Evolutionary conservation across 148 eudicot species (phyloP).

Genomic region (Spergularia bocconei): DNA sequence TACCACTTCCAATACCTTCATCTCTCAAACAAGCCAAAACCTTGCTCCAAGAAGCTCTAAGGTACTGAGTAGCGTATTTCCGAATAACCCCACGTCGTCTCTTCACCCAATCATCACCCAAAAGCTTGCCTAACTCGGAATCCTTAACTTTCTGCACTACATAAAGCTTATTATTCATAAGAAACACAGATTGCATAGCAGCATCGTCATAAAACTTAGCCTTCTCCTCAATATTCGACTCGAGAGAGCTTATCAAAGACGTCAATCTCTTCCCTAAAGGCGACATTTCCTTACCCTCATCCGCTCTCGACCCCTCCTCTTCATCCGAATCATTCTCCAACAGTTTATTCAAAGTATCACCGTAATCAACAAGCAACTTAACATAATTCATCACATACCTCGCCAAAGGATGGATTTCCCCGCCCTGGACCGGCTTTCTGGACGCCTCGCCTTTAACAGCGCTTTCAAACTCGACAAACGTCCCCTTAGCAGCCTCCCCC

Average conservation of each 20-base stretch:
- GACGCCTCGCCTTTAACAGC: conserved; percentile 76
- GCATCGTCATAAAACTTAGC: conserved; percentile 67
- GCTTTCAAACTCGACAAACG: conserved; percentile 75
- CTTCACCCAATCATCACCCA: conserved; percentile 85
- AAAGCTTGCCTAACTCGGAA: conserved; percentile 70
- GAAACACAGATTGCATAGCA: conserved; percentile 70
- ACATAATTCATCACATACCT: conserved; percentile 95
- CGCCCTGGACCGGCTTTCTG: conserved; percentile 53
- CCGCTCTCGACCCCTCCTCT: conserved; percentile 9
- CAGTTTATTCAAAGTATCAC: conserved; percentile 55
- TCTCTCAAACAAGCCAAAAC: conserved; percentile 71
- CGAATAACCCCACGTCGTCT: conserved; percentile 73
- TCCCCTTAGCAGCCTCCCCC: conserved; percentile 73
- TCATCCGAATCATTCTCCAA: conserved; percentile 34
- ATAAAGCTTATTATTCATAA: conserved; percentile 87
- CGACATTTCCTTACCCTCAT: conserved; percentile 38
- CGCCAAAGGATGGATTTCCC: conserved; percentile 77
- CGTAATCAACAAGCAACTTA: conserved; percentile 76
- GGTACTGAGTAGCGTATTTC: conserved; percentile 68
- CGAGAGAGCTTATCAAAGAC: conserved; percentile 51
- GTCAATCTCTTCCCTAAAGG: conserved; percentile 53
- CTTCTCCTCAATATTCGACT: conserved; percentile 74
- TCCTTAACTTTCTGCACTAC: conserved; percentile 85
- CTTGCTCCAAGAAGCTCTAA: conserved; percentile 84
- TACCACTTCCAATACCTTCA: conserved; percentile 78